Evolutionary conservation across 176 grass and related monocot genomes (phyloP).

Genomic region (Zizania latifolia): DNA sequence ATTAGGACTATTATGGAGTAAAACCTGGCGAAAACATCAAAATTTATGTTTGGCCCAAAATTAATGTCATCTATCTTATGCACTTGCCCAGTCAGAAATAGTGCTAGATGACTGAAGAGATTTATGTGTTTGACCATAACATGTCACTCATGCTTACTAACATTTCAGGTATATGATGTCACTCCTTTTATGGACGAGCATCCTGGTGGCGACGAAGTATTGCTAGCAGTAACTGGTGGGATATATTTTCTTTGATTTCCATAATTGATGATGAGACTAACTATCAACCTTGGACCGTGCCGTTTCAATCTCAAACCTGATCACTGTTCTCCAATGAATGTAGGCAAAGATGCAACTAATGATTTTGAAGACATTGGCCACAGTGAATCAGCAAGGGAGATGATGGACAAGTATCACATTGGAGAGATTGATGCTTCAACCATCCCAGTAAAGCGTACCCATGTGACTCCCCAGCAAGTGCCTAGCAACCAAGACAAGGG

Average conservation of each 20-base stretch:
- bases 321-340: not conserved
- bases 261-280: not conserved
- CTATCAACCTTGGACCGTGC: not conserved
- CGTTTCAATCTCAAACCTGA: not conserved
- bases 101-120: not conserved
- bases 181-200: conserved; percentile 95
- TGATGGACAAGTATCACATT: conserved; percentile 67
- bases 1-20: not conserved
- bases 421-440: conserved; percentile 71
- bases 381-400: conserved; percentile 56
- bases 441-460: conserved; percentile 47
- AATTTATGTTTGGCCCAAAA: not conserved
- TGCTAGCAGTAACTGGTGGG: conserved; percentile 79
- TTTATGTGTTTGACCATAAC: not conserved
- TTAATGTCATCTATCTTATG: not conserved
- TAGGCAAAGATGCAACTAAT: conserved; percentile 82
- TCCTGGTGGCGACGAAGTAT: conserved; percentile 87
- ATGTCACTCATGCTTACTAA: not conserved
- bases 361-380: conserved; percentile 98
- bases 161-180: conserved; percentile 74
- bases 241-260: not conserved
- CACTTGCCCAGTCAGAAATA: not conserved
- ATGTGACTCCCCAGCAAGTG: conserved; percentile 41
- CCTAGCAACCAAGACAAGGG: conserved; percentile 16
- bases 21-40: not conserved